Evolutionary conservation across 495 filamentous ascomycete genomes (phyloP).

Genomic region (Trichoderma asperelloides): DNA sequence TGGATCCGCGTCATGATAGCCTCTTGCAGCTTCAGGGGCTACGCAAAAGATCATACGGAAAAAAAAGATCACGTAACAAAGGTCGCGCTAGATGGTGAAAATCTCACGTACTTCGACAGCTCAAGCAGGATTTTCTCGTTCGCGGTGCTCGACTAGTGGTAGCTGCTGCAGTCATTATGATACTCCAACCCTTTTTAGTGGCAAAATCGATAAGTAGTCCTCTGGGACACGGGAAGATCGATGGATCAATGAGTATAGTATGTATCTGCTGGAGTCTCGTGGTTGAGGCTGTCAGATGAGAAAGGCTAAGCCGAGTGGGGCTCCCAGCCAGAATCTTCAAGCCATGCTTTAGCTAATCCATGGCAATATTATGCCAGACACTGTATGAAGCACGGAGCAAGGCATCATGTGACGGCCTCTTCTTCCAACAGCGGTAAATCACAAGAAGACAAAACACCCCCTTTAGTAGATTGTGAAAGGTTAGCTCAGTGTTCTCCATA

Average conservation of each 20-base stretch:
- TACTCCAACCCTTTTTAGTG: background rate
- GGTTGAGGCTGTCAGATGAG: background rate
- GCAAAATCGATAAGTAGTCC: background rate
- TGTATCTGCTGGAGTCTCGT: background rate
- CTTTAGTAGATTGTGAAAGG: no score
- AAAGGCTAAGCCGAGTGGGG: background rate
- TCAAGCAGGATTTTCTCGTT: background rate
- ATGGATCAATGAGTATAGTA: background rate
- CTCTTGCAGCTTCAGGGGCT: background rate
- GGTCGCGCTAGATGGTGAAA: background rate
- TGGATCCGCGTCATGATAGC: background rate
- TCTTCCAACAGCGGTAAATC: background rate
- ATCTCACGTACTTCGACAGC: constrained; percentile 7
- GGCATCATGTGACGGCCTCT: background rate
- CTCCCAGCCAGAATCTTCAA: background rate
- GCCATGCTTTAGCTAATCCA: background rate
- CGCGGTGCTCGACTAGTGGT: background rate
- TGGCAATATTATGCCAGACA: background rate
- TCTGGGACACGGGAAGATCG: background rate
- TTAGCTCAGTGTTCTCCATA: no score
- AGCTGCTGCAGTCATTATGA: background rate
- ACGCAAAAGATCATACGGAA: background rate
- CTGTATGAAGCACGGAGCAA: background rate
- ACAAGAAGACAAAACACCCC: background rate
- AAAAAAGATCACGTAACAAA: background rate